These are phyloP conservation scores for Alloascoidea hylecoeti DNA, from an alignment of 805 yeast species.

Conservation along the genomic window DNA sequence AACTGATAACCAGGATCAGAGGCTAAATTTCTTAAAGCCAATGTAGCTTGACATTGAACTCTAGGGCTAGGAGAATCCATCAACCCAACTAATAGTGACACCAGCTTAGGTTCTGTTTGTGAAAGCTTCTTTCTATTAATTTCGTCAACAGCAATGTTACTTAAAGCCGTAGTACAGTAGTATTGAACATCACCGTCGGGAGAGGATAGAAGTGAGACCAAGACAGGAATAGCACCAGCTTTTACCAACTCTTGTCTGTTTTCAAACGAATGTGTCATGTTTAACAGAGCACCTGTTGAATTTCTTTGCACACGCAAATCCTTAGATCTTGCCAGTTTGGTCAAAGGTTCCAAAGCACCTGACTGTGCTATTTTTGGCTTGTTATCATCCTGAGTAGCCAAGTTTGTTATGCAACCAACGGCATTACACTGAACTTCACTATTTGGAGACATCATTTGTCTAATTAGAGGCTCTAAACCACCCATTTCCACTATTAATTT, in stretches of 20 bases:
- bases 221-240: constrained; percentile 96
- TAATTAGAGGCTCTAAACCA: constrained; percentile 87
- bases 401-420: constrained; percentile 94
- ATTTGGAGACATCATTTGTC: constrained; percentile 94
- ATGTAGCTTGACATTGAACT: constrained; percentile 96
- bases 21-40: constrained; percentile 91
- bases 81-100: constrained; percentile 70
- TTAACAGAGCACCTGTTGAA: constrained; percentile 94
- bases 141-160: constrained; percentile 96
- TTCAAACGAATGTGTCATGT: constrained; percentile 96
- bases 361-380: constrained; percentile 91
- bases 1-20: constrained; percentile 92
- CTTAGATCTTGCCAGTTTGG: constrained; percentile 85
- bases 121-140: constrained; percentile 77
- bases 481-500: constrained; percentile 94
- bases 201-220: constrained; percentile 74
- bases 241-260: constrained; percentile 92
- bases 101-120: constrained; percentile 86
- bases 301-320: constrained; percentile 96
- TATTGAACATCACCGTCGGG: constrained; percentile 95
- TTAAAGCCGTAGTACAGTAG: constrained; percentile 93
- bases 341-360: constrained; percentile 90
- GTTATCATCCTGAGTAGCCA: constrained; percentile 96
- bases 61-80: constrained; percentile 92
- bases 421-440: constrained; percentile 99